Percentiles rank a stretch among this genome's conserved stretches.
Evolutionary conservation across 495 filamentous ascomycete genomes (phyloP).

Genomic region (Filosporella fistucella): DNA sequence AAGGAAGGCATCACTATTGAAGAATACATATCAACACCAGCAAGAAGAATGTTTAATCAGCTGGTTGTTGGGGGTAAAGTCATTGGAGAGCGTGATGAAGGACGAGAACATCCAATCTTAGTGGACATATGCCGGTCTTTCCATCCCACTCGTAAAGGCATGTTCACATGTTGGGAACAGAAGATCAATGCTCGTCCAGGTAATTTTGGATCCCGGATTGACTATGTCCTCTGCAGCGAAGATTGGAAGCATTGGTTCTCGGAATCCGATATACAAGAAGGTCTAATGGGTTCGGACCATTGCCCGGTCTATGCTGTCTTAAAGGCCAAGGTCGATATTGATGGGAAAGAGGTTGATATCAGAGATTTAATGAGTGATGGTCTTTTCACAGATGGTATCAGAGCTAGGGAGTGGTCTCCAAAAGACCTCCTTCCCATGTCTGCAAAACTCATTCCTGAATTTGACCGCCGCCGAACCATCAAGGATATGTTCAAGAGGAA

Average conservation of each 20-base stretch:
- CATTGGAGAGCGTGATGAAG: constrained; percentile 62
- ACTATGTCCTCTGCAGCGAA: constrained; percentile 83
- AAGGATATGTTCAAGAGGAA: constrained; percentile 82
- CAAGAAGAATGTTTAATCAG: constrained; percentile 83
- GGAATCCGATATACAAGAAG: constrained; percentile 92
- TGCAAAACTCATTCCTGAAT: constrained; percentile 81
- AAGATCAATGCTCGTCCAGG: constrained; percentile 83
- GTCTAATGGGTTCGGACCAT: constrained; percentile 92
- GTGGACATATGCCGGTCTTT: constrained; percentile 85
- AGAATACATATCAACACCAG: constrained; percentile 67
- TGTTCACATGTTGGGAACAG: constrained; percentile 96
- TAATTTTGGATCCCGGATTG: constrained; percentile 87
- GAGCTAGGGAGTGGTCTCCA: constrained; percentile 59
- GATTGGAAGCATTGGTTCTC: constrained; percentile 80
- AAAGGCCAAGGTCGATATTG: constrained; percentile 52
- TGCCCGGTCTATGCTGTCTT: constrained; percentile 87
- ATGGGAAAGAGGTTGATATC: constrained; percentile 49
- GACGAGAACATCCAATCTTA: constrained; percentile 69
- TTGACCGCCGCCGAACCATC: constrained; percentile 77
- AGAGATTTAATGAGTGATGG: constrained; percentile 75
- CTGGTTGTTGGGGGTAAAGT: constrained; percentile 70
- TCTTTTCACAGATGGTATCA: constrained; percentile 66
- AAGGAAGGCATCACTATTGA: constrained; percentile 63
- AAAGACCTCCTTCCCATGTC: constrained; percentile 70
- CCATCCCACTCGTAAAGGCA: constrained; percentile 72